Base-by-base conservation (phyloP, 2,329 filamentous ascomycete genomes). In the Cadophora sp. region DNA sequence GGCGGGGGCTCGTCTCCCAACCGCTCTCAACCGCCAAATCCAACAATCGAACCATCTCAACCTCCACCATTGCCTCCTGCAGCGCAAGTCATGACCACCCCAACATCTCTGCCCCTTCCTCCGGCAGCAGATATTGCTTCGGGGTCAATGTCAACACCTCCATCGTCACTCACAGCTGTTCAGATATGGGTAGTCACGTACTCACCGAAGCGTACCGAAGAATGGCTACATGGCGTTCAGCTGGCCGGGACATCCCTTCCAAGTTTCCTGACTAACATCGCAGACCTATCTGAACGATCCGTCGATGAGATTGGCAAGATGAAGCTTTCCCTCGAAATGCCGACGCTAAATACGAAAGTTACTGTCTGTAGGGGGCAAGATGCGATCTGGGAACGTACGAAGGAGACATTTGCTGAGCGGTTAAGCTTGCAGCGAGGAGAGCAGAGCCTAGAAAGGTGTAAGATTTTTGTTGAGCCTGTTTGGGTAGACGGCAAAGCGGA, bases 381-480 rank as follows among this genome's bases (percentile, higher is more conserved):
- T n/a, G 68, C 67, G 19, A 31, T 40, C 2, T 73, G 71, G 71
- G 27, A 16, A 8, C 40, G 48, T 4, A 66, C 56, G 4, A 72
- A 67, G 26, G 59, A 62, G 12, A 40, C 37, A 7, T 73, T 73
- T n/a, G 48, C 14, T 12, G 55, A 68, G 56, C 72, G 65, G 53
- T 14, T 71, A 14, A 71, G 67, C n/a, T 48, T 48, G 19, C 19
- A 6, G 55, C 48, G 67, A 27, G 27, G 53, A 43, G 63, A 14
- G n/a, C 31, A 34, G 4, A 58, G 65, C 24, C 64, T 64, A 4
- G 67, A 48, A 34, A 46, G n/a, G 9, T 66, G 51, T 48, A 70
- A 66, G 34, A 71, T 71, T 34, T 62, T 71, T 55, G 48, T 72
- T 1, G 71, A 72, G 59, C 71, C 68, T 16, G 62, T 68, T 60